A percentile compares a stretch with the other conserved stretches of the same genome.
These are phyloP conservation scores for Citrullus amarus DNA, from an alignment of 306 rosid species.

Conservation along the genomic window DNA sequence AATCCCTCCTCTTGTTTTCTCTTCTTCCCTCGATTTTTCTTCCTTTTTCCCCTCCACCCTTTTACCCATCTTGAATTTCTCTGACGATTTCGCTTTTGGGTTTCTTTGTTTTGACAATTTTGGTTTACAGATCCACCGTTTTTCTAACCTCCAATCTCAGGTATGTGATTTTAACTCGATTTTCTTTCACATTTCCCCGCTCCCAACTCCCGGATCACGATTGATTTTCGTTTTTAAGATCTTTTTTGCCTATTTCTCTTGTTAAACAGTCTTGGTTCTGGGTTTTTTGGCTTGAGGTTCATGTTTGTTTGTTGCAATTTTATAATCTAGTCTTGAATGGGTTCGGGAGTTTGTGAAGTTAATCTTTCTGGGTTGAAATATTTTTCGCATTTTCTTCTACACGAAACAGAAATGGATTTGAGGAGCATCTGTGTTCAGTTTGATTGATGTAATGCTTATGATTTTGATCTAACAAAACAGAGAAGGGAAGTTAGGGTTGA, in stretches of 20 bases:
- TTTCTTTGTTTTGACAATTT: not conserved
- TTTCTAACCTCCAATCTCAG: not conserved
- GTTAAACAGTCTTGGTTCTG: not conserved
- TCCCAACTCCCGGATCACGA: not conserved
- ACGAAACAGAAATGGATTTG: not conserved
- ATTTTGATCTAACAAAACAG: constrained; percentile 1
- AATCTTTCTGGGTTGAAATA: not conserved
- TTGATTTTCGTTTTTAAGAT: not conserved
- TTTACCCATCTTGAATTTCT: not conserved
- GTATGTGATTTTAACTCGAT: not conserved
- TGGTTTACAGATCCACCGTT: not conserved
- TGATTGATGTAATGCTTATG: not conserved
- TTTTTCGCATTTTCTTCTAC: not conserved
- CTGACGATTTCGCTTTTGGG: not conserved
- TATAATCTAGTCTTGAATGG: not conserved
- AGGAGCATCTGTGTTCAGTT: not conserved
- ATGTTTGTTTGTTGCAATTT: not conserved
- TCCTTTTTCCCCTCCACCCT: not conserved
- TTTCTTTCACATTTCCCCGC: not conserved
- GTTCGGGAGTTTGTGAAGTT: not conserved
- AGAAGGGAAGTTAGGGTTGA: not conserved
- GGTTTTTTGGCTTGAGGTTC: not conserved
- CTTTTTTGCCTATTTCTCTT: not conserved
- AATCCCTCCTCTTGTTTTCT: not conserved
- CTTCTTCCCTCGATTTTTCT: not conserved